A percentile compares a stretch with the other conserved stretches of the same genome.
Conservation (phyloP, 2,329 filamentous ascomycete genomes). For the Clonostachys rosea region DNA sequence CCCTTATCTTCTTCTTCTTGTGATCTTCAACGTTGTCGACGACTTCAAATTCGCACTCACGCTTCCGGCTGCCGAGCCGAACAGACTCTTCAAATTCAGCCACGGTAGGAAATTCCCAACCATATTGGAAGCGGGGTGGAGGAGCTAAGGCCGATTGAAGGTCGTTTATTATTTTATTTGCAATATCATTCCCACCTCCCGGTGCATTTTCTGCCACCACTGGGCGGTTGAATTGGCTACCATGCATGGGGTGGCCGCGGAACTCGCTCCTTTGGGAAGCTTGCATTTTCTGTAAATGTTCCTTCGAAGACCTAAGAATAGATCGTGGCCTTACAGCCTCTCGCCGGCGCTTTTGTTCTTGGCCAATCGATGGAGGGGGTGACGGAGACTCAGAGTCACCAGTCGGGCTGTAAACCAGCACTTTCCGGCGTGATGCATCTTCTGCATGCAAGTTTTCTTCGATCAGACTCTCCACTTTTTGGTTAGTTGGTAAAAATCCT, state of each 20-base stretch:
- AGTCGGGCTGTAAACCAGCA: conserved; percentile 23
- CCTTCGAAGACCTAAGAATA: conserved; percentile 21
- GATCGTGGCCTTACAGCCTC: conserved; percentile 19
- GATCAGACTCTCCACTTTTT: too few species aligned
- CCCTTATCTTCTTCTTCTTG: too few species aligned
- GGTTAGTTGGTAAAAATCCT: too few species aligned
- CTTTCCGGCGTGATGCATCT: conserved; percentile 13
- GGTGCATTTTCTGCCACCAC: conserved; percentile 5
- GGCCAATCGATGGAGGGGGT: conserved; percentile 21
- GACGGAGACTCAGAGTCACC: conserved; percentile 10
- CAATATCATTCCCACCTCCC: neutral
- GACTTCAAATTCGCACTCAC: too few species aligned
- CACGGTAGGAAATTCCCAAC: conserved; percentile 2
- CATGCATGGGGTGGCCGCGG: conserved; percentile 4
- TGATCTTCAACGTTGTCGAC: too few species aligned
- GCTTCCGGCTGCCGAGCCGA: too few species aligned
- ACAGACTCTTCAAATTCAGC: conserved; percentile 2
- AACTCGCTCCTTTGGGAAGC: neutral
- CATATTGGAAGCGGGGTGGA: neutral
- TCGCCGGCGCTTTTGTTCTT: conserved; percentile 28
- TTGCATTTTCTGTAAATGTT: conserved; percentile 6
- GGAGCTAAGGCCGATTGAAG: neutral
- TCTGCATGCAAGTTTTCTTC: too few species aligned
- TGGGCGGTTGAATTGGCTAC: conserved; percentile 14
- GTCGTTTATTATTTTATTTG: neutral